Conservation (phyloP, 164 flowering plant species). For the Houttuynia cordata region DNA sequence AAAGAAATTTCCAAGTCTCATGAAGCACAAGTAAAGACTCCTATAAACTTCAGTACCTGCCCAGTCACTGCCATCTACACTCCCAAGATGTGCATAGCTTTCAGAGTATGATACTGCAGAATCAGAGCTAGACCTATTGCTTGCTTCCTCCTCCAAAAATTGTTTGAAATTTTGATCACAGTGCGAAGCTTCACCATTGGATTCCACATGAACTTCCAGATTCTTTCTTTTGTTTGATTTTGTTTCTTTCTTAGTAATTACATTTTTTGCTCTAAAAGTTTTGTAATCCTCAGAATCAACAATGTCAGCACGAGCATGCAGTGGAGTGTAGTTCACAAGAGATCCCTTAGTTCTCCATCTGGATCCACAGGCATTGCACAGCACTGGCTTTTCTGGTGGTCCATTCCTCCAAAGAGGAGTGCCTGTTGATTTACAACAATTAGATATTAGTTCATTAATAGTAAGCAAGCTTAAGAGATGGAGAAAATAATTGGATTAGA, state of each 20-base stretch:
- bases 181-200: constrained; percentile 19
- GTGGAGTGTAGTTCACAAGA: constrained; percentile 79
- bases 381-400: constrained; percentile 90
- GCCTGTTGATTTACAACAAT: constrained; percentile 26
- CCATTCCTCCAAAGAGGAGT: constrained; percentile 99
- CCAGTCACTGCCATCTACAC: constrained; percentile 73
- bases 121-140: constrained; percentile 88
- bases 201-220: constrained; percentile 17
- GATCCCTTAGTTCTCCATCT: constrained; percentile 98
- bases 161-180: constrained; percentile 28
- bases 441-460: not conserved
- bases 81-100: constrained; percentile 65
- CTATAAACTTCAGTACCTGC: constrained; percentile 72
- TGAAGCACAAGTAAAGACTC: not conserved
- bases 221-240: constrained; percentile 52
- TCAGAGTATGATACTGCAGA: constrained; percentile 85
- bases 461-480: not conserved
- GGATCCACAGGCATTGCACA: constrained; percentile 99
- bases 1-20: too few relatives aligned
- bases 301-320: constrained; percentile 71
- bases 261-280: constrained; percentile 30
- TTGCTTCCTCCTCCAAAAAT: constrained; percentile 59
- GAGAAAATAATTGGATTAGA: too few relatives aligned
- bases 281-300: constrained; percentile 42
- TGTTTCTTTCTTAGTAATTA: constrained; percentile 41